A percentile compares a stretch with the other conserved stretches of the same genome.
Conservation (phyloP, 2,329 filamentous ascomycete genomes). For the Microascus cirrosus region DNA sequence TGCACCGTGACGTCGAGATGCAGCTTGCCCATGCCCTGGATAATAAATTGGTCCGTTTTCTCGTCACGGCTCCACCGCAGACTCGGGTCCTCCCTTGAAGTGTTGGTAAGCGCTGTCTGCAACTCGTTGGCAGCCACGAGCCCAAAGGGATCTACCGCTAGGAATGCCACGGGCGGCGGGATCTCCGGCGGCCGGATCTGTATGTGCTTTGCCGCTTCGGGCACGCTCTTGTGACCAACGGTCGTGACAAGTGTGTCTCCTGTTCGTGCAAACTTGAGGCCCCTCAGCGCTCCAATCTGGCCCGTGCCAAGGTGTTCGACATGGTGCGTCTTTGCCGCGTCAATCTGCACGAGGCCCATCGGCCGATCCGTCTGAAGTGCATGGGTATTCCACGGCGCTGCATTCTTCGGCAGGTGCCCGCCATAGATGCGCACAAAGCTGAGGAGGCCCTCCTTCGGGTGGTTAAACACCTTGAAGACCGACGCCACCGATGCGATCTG, state of each 20-base stretch:
- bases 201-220: slow-evolving; percentile 58
- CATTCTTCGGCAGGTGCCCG: slow-evolving; percentile 63
- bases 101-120: slow-evolving; percentile 61
- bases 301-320: slow-evolving; percentile 70
- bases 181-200: slow-evolving; percentile 83
- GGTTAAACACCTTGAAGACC: slow-evolving; percentile 92
- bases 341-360: slow-evolving; percentile 77
- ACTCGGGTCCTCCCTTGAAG: slow-evolving; percentile 87
- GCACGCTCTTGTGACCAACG: slow-evolving; percentile 47
- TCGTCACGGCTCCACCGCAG: slow-evolving; percentile 74
- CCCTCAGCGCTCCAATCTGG: slow-evolving; percentile 88
- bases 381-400: slow-evolving; percentile 77
- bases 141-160: slow-evolving; percentile 77
- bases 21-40: slow-evolving; percentile 93
- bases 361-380: slow-evolving; percentile 69
- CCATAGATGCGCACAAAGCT: slow-evolving; percentile 91
- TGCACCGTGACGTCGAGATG: slow-evolving; percentile 90
- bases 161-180: slow-evolving; percentile 90
- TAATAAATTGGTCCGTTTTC: slow-evolving; percentile 83
- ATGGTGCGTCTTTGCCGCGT: slow-evolving; percentile 77
- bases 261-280: slow-evolving; percentile 82
- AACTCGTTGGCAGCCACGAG: slow-evolving; percentile 71
- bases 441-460: slow-evolving; percentile 72
- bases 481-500: slow-evolving; percentile 43
- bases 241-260: slow-evolving; percentile 84